phyloP scores from a whole-genome alignment of 176 grass and related monocot genomes.

The Ensete ventricosum region DNA sequence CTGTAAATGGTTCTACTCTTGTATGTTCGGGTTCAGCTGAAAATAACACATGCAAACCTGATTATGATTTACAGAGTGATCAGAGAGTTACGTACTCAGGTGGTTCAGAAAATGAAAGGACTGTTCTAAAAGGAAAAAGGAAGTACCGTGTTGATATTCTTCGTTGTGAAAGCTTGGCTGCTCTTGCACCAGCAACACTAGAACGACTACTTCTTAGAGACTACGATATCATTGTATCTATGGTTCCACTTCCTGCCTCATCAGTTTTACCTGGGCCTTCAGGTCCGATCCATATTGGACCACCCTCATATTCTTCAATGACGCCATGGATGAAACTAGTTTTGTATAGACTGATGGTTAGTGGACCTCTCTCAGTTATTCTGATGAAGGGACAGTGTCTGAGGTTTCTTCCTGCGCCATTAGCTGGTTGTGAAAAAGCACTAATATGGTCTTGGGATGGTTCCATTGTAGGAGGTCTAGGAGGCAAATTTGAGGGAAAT shows the following conservation, averaged over 20 bases:
- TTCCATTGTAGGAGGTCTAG: slow-evolving; percentile 63
- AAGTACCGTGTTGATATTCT: slow-evolving; percentile 95
- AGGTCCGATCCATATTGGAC: slow-evolving; percentile 84
- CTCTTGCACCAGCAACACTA: slow-evolving; percentile 72
- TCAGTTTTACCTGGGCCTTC: slow-evolving; percentile 78
- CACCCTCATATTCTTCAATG: slow-evolving; percentile 85
- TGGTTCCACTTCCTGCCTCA: slow-evolving; percentile 86
- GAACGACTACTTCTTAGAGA: slow-evolving; percentile 79
- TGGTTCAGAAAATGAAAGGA: slow-evolving; percentile 29
- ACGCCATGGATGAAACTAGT: slow-evolving; percentile 98
- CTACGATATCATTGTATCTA: slow-evolving; percentile 93
- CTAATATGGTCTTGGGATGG: slow-evolving; percentile 96
- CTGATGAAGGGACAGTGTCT: slow-evolving; percentile 88
- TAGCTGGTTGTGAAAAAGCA: slow-evolving; percentile 80
- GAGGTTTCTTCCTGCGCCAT: slow-evolving; percentile 77
- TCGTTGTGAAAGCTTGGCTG: slow-evolving; percentile 91
- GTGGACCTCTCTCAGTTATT: slow-evolving; percentile 80
- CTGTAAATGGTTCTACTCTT: slow-evolving; percentile 17
- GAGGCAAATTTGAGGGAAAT: slow-evolving; percentile 92
- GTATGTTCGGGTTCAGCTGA: slow-evolving; percentile 13
- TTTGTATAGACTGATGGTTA: slow-evolving; percentile 60
- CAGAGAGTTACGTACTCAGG: slow-evolving; percentile 14
- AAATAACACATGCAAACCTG: slow-evolving; percentile 15
- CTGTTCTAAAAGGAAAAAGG: slow-evolving; percentile 55
- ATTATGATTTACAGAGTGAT: slow-evolving; percentile 21